These are phyloP conservation scores for Nemania abortiva DNA, from an alignment of 2,329 filamentous ascomycete genomes.

Conservation along the genomic window DNA sequence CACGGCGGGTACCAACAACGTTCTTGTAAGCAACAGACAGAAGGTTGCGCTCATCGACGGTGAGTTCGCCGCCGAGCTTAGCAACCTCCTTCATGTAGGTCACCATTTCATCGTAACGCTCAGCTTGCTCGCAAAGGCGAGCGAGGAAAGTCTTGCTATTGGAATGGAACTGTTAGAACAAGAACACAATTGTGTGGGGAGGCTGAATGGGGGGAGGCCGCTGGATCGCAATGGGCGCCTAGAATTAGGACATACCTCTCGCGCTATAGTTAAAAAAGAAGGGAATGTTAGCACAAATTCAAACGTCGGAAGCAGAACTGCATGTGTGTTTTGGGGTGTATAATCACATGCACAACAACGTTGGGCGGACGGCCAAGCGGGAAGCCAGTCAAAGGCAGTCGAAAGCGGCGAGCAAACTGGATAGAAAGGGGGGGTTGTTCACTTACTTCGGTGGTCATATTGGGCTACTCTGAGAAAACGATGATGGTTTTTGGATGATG, in stretches of 20 bases:
- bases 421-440: constrained; percentile 38
- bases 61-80: constrained; percentile 83
- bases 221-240: constrained; percentile 29
- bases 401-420: constrained; percentile 38
- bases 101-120: constrained; percentile 99
- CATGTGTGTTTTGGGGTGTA: background rate
- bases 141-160: constrained; percentile 99
- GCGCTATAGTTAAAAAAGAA: constrained; percentile 64
- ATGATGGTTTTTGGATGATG: constrained; percentile 35
- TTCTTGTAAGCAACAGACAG: constrained; percentile 99
- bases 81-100: constrained; percentile 99
- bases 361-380: constrained; percentile 12
- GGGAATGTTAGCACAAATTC: constrained; percentile 45
- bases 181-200: constrained; percentile 14
- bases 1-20: constrained; percentile 96
- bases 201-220: constrained; percentile 35
- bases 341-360: constrained; percentile 20
- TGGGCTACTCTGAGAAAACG: constrained; percentile 40
- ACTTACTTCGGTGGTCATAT: constrained; percentile 53
- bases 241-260: constrained; percentile 70
- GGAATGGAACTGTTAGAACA: constrained; percentile 39
- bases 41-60: constrained; percentile 98
- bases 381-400: constrained; percentile 23
- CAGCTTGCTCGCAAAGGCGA: constrained; percentile 99
- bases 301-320: constrained; percentile 43